phyloP scores from a whole-genome alignment of 768 basidiomycete genomes.

The Thelephora aurantiotincta region DNA sequence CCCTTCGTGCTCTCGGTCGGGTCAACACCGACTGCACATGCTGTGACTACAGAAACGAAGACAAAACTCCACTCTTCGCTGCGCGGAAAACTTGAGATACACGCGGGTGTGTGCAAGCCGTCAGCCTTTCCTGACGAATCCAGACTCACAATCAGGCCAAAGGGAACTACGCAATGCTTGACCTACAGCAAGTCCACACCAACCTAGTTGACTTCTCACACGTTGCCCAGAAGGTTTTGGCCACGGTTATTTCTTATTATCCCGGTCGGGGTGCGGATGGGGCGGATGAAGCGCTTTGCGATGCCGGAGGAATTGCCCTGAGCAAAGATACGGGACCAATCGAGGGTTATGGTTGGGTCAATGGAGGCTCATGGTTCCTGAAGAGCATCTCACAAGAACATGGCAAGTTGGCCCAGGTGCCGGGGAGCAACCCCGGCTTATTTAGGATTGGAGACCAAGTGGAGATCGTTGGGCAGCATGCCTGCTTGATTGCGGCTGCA shows the following conservation, averaged over 20 bases:
- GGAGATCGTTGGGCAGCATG: conserved; percentile 74
- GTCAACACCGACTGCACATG: conserved; percentile 81
- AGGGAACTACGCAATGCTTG: conserved; percentile 76
- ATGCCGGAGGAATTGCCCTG: conserved; percentile 77
- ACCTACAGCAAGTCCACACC: conserved; percentile 75
- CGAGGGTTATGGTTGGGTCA: conserved; percentile 56
- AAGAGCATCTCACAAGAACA: conserved; percentile 69
- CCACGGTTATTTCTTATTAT: conserved; percentile 72
- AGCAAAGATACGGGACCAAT: conserved; percentile 76
- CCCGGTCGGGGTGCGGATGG: conserved; percentile 48
- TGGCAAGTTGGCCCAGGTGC: conserved; percentile 42
- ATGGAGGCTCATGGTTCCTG: conserved; percentile 50
- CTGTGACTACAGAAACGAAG: conserved; percentile 41
- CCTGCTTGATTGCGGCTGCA: conserved; percentile 68
- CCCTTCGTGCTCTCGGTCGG: conserved; percentile 69
- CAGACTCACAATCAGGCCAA: not conserved
- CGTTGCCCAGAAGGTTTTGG: conserved; percentile 55
- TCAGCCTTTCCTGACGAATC: not conserved
- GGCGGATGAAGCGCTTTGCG: conserved; percentile 62
- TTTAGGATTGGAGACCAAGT: conserved; percentile 47
- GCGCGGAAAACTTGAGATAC: conserved; percentile 56
- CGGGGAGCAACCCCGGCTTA: conserved; percentile 12
- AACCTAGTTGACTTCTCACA: conserved; percentile 37
- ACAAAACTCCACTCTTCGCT: conserved; percentile 30
- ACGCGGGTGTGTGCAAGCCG: conserved; percentile 37